phyloP scores from a whole-genome alignment of 2,329 filamentous ascomycete species.

The Aspergillus hiratsukae region DNA sequence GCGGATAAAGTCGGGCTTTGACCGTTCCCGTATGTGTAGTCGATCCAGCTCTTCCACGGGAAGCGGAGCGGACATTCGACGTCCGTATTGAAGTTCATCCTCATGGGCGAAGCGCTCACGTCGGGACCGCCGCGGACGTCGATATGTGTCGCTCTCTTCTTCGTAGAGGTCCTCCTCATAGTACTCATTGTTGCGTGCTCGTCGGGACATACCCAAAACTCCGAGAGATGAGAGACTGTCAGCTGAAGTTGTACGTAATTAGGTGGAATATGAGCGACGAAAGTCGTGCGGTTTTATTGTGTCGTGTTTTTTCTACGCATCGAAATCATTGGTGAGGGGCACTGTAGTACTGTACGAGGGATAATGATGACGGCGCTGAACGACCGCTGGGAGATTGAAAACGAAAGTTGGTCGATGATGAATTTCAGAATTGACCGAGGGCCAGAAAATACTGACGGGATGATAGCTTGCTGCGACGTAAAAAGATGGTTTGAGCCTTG shows the following conservation, averaged over 20 bases:
- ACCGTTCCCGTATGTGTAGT: conserved; percentile 36
- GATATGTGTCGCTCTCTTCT: conserved; percentile 22
- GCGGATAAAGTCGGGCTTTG: conserved; percentile 29
- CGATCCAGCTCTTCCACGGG: conserved; percentile 41
- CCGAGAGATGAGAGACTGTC: not conserved
- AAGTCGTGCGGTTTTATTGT: not conserved
- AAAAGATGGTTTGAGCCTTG: not conserved
- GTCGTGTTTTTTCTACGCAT: not conserved
- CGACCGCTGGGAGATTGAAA: not conserved
- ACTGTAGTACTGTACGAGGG: not conserved
- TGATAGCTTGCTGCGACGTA: not conserved
- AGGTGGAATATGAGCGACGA: not conserved
- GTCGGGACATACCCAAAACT: conserved; percentile 27
- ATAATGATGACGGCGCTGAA: not conserved
- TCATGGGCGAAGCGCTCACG: conserved; percentile 26
- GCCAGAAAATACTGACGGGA: not conserved
- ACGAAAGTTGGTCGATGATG: not conserved
- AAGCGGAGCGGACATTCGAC: conserved; percentile 32
- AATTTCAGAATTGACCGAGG: not conserved
- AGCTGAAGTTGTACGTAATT: not conserved
- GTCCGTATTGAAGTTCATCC: conserved; percentile 21
- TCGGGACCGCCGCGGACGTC: conserved; percentile 18
- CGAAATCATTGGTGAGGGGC: not conserved
- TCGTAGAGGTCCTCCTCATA: conserved; percentile 30
- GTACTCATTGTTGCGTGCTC: conserved; percentile 21